These are phyloP conservation scores for Globisporangium emineosum DNA, from an alignment of 352 stramenopile species.

Conservation along the genomic window DNA sequence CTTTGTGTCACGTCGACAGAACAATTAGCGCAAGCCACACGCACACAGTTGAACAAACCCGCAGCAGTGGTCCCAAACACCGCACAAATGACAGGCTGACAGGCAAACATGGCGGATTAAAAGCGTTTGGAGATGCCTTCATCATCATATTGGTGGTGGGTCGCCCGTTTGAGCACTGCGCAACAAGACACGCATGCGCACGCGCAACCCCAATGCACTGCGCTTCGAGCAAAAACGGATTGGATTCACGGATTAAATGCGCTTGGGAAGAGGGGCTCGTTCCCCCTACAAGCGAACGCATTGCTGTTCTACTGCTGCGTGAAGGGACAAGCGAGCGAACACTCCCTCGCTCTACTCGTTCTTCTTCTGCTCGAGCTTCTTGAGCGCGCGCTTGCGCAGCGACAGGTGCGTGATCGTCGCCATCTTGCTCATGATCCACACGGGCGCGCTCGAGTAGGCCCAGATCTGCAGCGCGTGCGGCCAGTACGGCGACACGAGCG, in stretches of 20 bases:
- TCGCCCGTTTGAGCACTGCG: too few species aligned
- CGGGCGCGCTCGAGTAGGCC: slow-evolving; percentile 88
- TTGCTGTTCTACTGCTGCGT: neutral
- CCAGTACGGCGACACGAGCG: slow-evolving; percentile 93
- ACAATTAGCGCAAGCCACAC: neutral
- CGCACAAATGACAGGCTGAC: too few species aligned
- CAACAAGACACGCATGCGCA: too few species aligned
- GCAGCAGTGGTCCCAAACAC: too few species aligned
- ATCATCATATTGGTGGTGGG: too few species aligned
- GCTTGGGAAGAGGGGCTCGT: neutral
- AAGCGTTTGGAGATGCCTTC: too few species aligned
- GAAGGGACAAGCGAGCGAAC: too few species aligned
- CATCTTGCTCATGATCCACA: slow-evolving; percentile 77
- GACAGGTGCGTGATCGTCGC: slow-evolving; percentile 77
- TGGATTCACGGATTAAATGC: neutral
- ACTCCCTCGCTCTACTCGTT: slow-evolving; percentile 65
- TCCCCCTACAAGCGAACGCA: neutral
- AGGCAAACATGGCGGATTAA: too few species aligned
- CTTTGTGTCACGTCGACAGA: neutral
- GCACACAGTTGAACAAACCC: neutral
- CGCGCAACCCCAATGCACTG: neutral
- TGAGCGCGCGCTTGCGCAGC: slow-evolving; percentile 81
- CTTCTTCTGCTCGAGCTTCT: slow-evolving; percentile 88
- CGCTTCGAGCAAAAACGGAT: neutral
- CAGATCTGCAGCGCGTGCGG: slow-evolving; percentile 95